A percentile compares a stretch with the other conserved stretches of the same genome.
Conservation (phyloP, 495 filamentous ascomycete species). For the Aspergillus carlsbadensis region DNA sequence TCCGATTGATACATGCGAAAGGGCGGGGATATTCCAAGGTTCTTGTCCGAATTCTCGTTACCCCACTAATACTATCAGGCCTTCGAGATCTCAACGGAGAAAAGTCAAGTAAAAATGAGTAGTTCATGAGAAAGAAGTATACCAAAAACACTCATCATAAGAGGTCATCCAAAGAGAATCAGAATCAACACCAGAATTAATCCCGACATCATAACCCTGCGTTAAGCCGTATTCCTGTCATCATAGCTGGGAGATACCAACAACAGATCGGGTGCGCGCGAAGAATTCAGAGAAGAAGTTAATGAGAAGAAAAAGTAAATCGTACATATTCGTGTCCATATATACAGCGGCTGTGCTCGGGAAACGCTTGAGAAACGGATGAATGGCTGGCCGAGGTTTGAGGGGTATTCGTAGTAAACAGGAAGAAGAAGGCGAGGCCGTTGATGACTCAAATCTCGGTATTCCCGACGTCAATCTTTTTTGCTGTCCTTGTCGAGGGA, state of each 20-base stretch:
- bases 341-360: slow-evolving; percentile 17
- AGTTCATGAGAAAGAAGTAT: slow-evolving; percentile 14
- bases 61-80: not conserved
- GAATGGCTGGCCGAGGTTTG: slow-evolving; percentile 6
- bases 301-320: slow-evolving; percentile 12
- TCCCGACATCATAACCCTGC: slow-evolving; percentile 39
- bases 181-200: slow-evolving; percentile 4
- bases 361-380: not conserved
- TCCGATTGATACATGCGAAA: not conserved
- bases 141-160: slow-evolving; percentile 37
- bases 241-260: slow-evolving; percentile 14
- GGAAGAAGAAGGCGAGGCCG: slow-evolving; percentile 8
- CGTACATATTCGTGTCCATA: slow-evolving; percentile 29
- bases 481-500: slow-evolving; percentile 34
- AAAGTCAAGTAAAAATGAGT: slow-evolving; percentile 6
- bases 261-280: slow-evolving; percentile 12
- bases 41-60: too few relatives aligned
- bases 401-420: not conserved
- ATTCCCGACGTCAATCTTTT: slow-evolving; percentile 28
- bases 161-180: not conserved
- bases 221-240: slow-evolving; percentile 33
- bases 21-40: not conserved
- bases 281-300: slow-evolving; percentile 4
- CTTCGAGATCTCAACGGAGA: not conserved
- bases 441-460: too few relatives aligned